Conservation (phyloP, 192 early-diverging fungal genomes). For the Dissophora ornata region DNA sequence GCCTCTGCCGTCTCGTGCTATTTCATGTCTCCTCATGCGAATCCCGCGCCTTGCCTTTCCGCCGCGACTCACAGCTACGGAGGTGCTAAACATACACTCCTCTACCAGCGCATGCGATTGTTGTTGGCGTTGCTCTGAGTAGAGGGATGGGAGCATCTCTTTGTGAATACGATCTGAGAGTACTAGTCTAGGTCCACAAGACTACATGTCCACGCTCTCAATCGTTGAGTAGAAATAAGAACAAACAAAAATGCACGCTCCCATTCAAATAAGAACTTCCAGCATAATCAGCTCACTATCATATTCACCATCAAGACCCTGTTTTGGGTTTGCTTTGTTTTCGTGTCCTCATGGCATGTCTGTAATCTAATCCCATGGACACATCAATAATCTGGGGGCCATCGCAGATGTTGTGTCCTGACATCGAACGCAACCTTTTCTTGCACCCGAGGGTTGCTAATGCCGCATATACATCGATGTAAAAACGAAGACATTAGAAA, state of each 20-base stretch:
- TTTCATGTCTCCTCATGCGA: too few species aligned
- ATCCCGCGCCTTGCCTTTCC: too few species aligned
- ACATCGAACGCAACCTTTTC: neutral
- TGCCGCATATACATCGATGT: neutral
- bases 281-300: conserved; percentile 27
- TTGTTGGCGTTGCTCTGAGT: too few species aligned
- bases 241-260: neutral
- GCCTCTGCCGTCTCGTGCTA: too few species aligned
- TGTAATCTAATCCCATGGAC: conserved; percentile 20
- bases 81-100: too few species aligned
- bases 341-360: neutral
- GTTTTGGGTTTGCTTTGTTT: neutral
- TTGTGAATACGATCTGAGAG: neutral
- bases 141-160: too few species aligned
- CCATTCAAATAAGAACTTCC: neutral
- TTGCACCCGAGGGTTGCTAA: neutral
- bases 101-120: too few species aligned
- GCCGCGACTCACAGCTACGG: too few species aligned
- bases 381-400: neutral
- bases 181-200: too few species aligned
- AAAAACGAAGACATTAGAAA: neutral
- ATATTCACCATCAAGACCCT: neutral
- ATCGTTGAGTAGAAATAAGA: neutral
- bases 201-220: too few species aligned
- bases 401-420: neutral